Conservation (phyloP, 2,329 filamentous ascomycete species). For the Tolypocladium album region DNA sequence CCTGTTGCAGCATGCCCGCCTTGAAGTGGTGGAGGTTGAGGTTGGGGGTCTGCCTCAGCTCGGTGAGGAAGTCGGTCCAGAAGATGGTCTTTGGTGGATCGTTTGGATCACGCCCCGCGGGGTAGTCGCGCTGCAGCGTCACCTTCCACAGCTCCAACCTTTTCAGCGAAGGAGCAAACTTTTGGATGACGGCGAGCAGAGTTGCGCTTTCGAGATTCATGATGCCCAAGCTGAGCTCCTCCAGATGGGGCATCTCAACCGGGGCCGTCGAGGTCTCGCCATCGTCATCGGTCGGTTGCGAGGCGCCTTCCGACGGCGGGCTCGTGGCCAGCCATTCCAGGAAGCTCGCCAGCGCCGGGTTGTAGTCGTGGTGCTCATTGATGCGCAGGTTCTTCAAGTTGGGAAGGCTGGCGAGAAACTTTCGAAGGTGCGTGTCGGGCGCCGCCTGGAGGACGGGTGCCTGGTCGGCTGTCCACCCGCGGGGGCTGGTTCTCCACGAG, state of each 20-base stretch:
- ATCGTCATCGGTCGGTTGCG: background rate
- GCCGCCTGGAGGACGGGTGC: background rate
- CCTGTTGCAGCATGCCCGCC: slow-evolving; percentile 17
- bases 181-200: slow-evolving; percentile 25
- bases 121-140: slow-evolving; percentile 11
- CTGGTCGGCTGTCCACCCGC: background rate
- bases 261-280: slow-evolving; percentile 7
- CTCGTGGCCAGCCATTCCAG: slow-evolving; percentile 6
- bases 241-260: slow-evolving; percentile 21
- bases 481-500: slow-evolving; percentile 2
- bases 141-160: slow-evolving; percentile 35
- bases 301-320: background rate
- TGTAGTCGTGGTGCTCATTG: slow-evolving; percentile 5
- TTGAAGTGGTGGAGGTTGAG: slow-evolving; percentile 23
- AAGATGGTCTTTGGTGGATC: slow-evolving; percentile 12
- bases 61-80: slow-evolving; percentile 28
- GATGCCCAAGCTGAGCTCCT: slow-evolving; percentile 33
- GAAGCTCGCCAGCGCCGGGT: background rate
- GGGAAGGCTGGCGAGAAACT: slow-evolving; percentile 13
- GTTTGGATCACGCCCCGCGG: background rate
- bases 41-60: slow-evolving; percentile 17
- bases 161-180: slow-evolving; percentile 32
- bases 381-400: slow-evolving; percentile 35
- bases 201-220: slow-evolving; percentile 15
- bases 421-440: slow-evolving; percentile 9